A percentile compares a stretch with the other conserved stretches of the same genome.
Evolutionary conservation across 345 rosid species (phyloP).

Genomic region (Anacardium occidentale): DNA sequence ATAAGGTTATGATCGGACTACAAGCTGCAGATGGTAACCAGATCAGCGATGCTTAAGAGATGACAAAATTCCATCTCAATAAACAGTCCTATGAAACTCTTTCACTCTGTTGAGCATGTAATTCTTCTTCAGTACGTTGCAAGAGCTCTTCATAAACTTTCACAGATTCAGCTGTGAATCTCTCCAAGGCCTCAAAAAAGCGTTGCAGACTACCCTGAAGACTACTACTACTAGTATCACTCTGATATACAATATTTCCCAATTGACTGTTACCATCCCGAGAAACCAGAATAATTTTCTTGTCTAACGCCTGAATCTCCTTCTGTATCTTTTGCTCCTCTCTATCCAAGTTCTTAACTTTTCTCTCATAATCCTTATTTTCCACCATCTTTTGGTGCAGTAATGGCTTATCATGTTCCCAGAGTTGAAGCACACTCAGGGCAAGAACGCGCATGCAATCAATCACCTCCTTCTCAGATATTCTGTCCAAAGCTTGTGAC

Average conservation of each 20-base stretch:
- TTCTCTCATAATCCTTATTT: slow-evolving; percentile 64
- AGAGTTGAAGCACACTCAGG: slow-evolving; percentile 24
- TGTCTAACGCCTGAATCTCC: slow-evolving; percentile 86
- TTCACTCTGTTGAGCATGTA: slow-evolving; percentile 35
- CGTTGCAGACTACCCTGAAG: slow-evolving; percentile 67
- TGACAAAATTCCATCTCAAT: not conserved
- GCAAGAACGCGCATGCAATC: slow-evolving; percentile 32
- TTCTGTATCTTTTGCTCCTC: slow-evolving; percentile 86
- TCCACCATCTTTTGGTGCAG: slow-evolving; percentile 48
- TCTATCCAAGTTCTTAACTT: slow-evolving; percentile 57
- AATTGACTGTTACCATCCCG: slow-evolving; percentile 38
- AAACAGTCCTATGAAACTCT: slow-evolving; percentile 37
- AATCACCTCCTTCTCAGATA: slow-evolving; percentile 40
- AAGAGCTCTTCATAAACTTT: slow-evolving; percentile 78
- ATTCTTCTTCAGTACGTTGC: slow-evolving; percentile 71
- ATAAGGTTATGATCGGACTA: not conserved
- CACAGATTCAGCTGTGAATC: slow-evolving; percentile 60
- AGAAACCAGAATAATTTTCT: slow-evolving; percentile 56
- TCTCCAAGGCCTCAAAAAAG: slow-evolving; percentile 90
- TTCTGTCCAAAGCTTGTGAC: slow-evolving; percentile 43
- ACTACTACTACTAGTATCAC: slow-evolving; percentile 63
- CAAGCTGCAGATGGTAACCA: slow-evolving; percentile 8
- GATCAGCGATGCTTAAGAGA: slow-evolving; percentile 5
- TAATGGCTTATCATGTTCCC: slow-evolving; percentile 68
- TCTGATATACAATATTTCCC: slow-evolving; percentile 57